Evolutionary conservation across 2,329 filamentous ascomycete species (phyloP).

Genomic region (Pseudocercospora pini-densiflorae): DNA sequence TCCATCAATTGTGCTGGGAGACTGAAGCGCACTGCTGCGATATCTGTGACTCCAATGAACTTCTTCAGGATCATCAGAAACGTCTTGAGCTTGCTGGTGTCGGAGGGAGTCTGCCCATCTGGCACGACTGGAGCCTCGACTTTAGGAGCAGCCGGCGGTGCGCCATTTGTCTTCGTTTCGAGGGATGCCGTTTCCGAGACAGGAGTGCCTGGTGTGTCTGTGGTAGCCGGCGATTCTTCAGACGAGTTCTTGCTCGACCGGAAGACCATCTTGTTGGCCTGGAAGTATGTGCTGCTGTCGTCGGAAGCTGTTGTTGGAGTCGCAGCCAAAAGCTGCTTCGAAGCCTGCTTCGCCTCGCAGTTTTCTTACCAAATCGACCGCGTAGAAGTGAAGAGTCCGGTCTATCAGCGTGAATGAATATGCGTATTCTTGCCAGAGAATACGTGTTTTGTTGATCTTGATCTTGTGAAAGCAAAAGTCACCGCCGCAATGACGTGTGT

Average conservation of each 20-base stretch:
- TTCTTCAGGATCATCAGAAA: conserved; percentile 88
- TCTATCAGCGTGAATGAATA: not conserved
- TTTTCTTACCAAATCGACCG: not conserved
- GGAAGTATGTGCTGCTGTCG: not conserved
- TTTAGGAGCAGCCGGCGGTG: not conserved
- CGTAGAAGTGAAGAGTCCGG: not conserved
- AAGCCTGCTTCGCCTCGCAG: not conserved
- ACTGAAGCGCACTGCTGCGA: conserved; percentile 94
- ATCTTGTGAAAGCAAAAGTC: not conserved
- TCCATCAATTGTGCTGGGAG: conserved; percentile 94
- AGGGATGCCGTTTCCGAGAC: conserved; percentile 14
- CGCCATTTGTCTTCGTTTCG: conserved; percentile 11
- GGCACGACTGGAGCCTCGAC: conserved; percentile 14
- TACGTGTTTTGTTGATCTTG: not conserved
- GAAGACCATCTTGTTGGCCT: conserved; percentile 13
- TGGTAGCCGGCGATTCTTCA: not conserved
- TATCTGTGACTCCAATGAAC: conserved; percentile 95
- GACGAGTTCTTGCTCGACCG: conserved; percentile 5
- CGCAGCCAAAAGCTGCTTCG: conserved; percentile 2
- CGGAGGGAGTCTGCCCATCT: conserved; percentile 63
- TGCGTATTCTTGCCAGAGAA: not conserved
- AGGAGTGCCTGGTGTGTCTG: conserved; percentile 14
- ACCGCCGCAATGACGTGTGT: not conserved
- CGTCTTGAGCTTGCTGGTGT: conserved; percentile 85
- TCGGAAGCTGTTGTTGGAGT: not conserved